Conservation (phyloP, 2,329 filamentous ascomycete species). For the Colletotrichum sp. region DNA sequence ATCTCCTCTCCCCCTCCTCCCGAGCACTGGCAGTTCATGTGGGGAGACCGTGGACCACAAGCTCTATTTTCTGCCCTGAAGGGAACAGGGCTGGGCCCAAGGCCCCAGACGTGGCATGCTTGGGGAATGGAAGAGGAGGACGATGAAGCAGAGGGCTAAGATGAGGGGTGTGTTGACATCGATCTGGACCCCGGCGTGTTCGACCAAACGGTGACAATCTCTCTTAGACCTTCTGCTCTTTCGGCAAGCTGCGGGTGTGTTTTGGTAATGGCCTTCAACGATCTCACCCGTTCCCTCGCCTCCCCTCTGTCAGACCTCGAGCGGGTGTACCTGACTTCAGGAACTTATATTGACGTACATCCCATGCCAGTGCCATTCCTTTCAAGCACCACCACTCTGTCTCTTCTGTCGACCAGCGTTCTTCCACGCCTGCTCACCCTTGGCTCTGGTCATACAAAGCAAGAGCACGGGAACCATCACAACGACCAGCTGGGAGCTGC, state of each 20-base stretch:
- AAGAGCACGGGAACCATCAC: background rate
- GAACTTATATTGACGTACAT: conserved; percentile 23
- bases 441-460: background rate
- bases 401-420: background rate
- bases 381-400: background rate
- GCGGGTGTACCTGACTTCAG: conserved; percentile 19
- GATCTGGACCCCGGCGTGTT: conserved; percentile 9
- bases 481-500: background rate
- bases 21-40: background rate
- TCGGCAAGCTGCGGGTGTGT: background rate
- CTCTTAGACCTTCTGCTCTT: background rate
- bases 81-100: conserved; percentile 6
- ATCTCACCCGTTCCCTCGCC: conserved; percentile 8
- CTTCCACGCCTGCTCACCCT: background rate
- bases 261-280: background rate
- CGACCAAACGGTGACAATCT: background rate
- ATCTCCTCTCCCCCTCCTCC: background rate
- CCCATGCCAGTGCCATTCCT: conserved; percentile 17
- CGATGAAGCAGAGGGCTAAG: conserved; percentile 5
- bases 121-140: conserved; percentile 9
- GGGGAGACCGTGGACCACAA: background rate
- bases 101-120: background rate
- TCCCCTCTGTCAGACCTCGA: background rate
- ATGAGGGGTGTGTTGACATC: conserved; percentile 12
- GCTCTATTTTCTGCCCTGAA: background rate